Percentiles rank a stretch among this genome's conserved stretches.
phyloP scores from a whole-genome alignment of 768 basidiomycete genomes.

The Clathrus columnatus region DNA sequence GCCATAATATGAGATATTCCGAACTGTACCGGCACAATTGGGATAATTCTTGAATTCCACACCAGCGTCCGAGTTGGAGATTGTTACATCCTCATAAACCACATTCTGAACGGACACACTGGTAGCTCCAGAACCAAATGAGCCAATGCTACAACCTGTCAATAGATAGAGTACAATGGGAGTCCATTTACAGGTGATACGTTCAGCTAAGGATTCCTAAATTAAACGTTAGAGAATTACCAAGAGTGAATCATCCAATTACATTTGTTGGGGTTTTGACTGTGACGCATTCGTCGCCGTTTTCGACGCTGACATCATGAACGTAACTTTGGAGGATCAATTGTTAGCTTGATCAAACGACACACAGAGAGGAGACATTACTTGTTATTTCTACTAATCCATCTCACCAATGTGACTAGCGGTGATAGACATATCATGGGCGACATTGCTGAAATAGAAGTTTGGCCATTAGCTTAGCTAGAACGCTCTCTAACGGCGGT shows the following conservation, averaged over 20 bases:
- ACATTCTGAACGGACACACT: constrained; percentile 19
- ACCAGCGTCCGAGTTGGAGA: constrained; percentile 19
- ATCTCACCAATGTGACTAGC: constrained; percentile 21
- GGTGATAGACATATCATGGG: constrained; percentile 19
- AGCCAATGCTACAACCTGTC: constrained; percentile 19
- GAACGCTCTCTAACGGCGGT: too few relatives aligned
- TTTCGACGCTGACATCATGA: constrained; percentile 27
- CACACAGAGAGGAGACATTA: constrained; percentile 8
- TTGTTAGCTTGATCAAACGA: constrained; percentile 6
- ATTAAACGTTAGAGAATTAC: not conserved
- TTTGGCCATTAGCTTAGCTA: too few relatives aligned
- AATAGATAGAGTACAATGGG: not conserved
- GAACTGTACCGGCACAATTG: constrained; percentile 17
- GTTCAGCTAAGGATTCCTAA: constrained; percentile 15
- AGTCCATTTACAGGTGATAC: constrained; percentile 15
- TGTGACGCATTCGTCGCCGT: constrained; percentile 26
- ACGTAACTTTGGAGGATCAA: constrained; percentile 15
- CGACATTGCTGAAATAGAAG: constrained; percentile 15
- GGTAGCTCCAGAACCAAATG: constrained; percentile 17
- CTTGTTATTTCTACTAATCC: constrained; percentile 22
- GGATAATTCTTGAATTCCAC: constrained; percentile 20
- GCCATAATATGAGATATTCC: constrained; percentile 16
- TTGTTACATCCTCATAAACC: constrained; percentile 15
- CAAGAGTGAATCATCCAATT: not conserved
- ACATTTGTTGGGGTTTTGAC: constrained; percentile 24